Evolutionary conservation across 2,329 filamentous ascomycete genomes (phyloP).

Genomic region (Fusarium gaditjirri): DNA sequence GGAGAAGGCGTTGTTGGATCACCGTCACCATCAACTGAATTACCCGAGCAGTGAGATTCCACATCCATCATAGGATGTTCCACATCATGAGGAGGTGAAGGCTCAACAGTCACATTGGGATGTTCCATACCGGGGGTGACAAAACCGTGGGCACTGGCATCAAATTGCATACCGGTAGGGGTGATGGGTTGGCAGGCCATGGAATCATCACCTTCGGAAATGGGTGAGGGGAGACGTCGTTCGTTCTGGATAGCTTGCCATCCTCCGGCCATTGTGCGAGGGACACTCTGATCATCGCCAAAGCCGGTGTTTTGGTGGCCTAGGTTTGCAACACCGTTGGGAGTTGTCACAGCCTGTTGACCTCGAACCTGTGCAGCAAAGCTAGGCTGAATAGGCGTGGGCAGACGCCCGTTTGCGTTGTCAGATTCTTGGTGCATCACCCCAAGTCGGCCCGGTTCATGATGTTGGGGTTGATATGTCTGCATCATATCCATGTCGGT

Average conservation of each 20-base stretch:
- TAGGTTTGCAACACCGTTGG: constrained; percentile 52
- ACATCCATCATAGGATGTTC: constrained; percentile 54
- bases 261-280: constrained; percentile 61
- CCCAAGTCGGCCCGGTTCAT: constrained; percentile 12
- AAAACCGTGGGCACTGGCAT: constrained; percentile 49
- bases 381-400: constrained; percentile 68
- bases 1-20: constrained; percentile 59
- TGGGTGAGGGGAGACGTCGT: constrained; percentile 67
- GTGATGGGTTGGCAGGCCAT: constrained; percentile 53
- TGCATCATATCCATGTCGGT: constrained; percentile 65
- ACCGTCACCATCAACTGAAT: constrained; percentile 45
- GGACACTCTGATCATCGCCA: constrained; percentile 56
- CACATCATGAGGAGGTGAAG: constrained; percentile 51
- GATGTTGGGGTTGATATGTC: constrained; percentile 42
- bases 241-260: constrained; percentile 66
- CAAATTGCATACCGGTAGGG: constrained; percentile 47
- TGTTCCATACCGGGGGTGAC: constrained; percentile 44
- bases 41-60: constrained; percentile 43
- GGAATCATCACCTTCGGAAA: constrained; percentile 65
- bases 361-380: constrained; percentile 67
- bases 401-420: constrained; percentile 59
- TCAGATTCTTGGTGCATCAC: constrained; percentile 33
- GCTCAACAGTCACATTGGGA: constrained; percentile 29
- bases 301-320: constrained; percentile 55
- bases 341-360: constrained; percentile 56